phyloP scores from a whole-genome alignment of 176 grass and related monocot genomes.

The Ananas comosus region DNA sequence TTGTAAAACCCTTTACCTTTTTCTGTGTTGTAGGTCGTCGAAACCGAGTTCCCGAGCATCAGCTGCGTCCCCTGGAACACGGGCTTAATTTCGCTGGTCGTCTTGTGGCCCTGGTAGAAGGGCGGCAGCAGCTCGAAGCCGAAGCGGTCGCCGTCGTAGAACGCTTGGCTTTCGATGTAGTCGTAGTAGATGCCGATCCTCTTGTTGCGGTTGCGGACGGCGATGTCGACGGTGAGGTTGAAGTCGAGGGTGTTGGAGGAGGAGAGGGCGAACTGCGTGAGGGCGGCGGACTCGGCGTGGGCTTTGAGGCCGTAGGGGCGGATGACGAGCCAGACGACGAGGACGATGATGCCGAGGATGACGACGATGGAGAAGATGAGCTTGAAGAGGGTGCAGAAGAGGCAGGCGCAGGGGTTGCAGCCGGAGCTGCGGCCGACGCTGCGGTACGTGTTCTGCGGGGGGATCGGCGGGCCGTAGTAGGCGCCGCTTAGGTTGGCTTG shows the following conservation, averaged over 20 bases:
- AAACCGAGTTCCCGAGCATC: constrained; percentile 12
- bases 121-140: background rate
- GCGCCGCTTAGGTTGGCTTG: constrained; percentile 8
- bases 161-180: background rate
- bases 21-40: constrained; percentile 43
- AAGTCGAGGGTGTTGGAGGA: background rate
- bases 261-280: constrained; percentile 14
- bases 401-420: constrained; percentile 11
- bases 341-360: constrained; percentile 12
- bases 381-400: constrained; percentile 17
- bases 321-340: constrained; percentile 17
- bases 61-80: constrained; percentile 10
- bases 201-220: constrained; percentile 22
- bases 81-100: constrained; percentile 27
- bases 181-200: constrained; percentile 21
- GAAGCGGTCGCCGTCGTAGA: constrained; percentile 8
- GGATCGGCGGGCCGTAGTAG: constrained; percentile 19
- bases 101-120: constrained; percentile 35
- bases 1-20: constrained; percentile 46
- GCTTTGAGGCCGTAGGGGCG: constrained; percentile 10
- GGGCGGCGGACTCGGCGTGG: constrained; percentile 6
- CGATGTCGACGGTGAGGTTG: constrained; percentile 14
- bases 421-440: constrained; percentile 9
- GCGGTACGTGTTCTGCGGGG: constrained; percentile 5
- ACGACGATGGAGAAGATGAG: constrained; percentile 22